Conservation (phyloP, 2,329 filamentous ascomycete genomes). For the Elsinoe necatrix region DNA sequence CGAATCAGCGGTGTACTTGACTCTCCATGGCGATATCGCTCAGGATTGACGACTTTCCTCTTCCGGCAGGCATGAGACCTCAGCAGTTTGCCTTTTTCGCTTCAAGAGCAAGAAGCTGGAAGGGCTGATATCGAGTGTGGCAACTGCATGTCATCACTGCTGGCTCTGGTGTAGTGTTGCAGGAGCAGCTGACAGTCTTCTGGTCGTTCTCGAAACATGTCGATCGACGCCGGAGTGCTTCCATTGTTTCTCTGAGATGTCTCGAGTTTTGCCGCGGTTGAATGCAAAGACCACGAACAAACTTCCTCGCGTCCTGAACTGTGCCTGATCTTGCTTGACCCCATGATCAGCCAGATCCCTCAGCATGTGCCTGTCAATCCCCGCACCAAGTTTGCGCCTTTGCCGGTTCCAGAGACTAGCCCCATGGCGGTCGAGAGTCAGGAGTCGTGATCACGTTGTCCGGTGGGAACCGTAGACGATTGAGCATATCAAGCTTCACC, state of each 20-base stretch:
- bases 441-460: neutral
- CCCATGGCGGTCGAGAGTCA: neutral
- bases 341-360: conserved; percentile 11
- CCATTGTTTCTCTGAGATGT: neutral
- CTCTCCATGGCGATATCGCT: neutral
- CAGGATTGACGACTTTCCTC: conserved; percentile 4
- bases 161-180: neutral
- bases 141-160: neutral
- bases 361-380: conserved; percentile 13
- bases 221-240: neutral
- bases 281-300: neutral
- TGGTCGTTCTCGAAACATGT: neutral
- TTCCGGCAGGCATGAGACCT: neutral
- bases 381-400: conserved; percentile 10
- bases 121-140: conserved; percentile 3
- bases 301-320: neutral
- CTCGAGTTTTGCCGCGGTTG: neutral
- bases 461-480: neutral
- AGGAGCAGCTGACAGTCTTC: neutral
- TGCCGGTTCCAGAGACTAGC: conserved; percentile 9
- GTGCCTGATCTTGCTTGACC: conserved; percentile 10
- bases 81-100: conserved; percentile 10
- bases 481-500: neutral
- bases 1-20: conserved; percentile 7
- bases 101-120: neutral